phyloP scores from a whole-genome alignment of 1,284 basidiomycete species.

The Thecaphora thlaspeos region DNA sequence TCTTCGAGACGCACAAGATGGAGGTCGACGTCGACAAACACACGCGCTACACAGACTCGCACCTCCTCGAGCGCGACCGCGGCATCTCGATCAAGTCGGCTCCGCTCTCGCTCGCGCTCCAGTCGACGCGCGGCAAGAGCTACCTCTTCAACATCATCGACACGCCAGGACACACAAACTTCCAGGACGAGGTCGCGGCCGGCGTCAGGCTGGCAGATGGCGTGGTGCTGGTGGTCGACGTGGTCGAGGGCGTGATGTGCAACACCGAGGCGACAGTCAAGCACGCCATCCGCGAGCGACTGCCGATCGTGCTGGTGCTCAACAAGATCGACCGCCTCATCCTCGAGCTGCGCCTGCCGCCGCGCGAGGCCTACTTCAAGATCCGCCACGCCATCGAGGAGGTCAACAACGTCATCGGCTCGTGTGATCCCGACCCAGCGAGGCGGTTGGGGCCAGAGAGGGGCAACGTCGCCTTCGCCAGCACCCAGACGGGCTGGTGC shows the following conservation, averaged over 20 bases:
- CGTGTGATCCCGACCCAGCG: conserved; percentile 82
- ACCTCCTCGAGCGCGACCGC: conserved; percentile 80
- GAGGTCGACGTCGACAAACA: conserved; percentile 58
- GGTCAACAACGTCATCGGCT: conserved; percentile 76
- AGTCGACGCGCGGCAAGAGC: conserved; percentile 86
- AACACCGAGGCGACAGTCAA: conserved; percentile 47
- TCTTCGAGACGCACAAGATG: conserved; percentile 93
- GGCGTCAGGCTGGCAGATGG: conserved; percentile 88
- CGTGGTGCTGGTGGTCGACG: conserved; percentile 72
- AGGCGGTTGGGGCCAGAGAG: conserved; percentile 86
- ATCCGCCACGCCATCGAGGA: conserved; percentile 99
- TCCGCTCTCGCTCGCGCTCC: conserved; percentile 88
- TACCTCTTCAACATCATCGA: conserved; percentile 91
- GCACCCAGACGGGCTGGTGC: conserved; percentile 94
- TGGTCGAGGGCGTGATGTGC: conserved; percentile 55
- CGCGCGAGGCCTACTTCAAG: conserved; percentile 96
- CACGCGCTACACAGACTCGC: conserved; percentile 91
- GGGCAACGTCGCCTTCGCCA: conserved; percentile 96
- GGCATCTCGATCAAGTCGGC: conserved; percentile 94
- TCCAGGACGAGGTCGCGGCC: conserved; percentile 86
- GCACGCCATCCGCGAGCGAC: conserved; percentile 60
- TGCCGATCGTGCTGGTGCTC: conserved; percentile 89
- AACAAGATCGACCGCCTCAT: conserved; percentile 99
- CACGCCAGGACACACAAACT: conserved; percentile 97
- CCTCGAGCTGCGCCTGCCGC: conserved; percentile 91